Base-by-base conservation (phyloP, 352 stramenopile species). In the Phytophthora uliginosa region DNA sequence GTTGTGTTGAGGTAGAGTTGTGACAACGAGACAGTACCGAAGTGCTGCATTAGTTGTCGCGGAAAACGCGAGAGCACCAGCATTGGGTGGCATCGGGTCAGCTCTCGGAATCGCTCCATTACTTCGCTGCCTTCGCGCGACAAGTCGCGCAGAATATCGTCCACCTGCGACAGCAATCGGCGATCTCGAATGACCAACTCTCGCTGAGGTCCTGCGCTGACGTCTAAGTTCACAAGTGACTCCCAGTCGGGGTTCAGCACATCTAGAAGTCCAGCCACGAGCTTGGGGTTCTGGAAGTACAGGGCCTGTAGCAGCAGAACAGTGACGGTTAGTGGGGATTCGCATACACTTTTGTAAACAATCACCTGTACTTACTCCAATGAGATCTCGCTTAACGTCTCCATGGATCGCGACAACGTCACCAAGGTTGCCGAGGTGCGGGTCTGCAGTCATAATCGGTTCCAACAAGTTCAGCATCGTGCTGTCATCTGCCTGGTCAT, bases 1-100 rank as follows among this genome's bases (percentile, higher is more conserved):
- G 69, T 65, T 3, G 79, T 76, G 62, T 91, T 90, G 59, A 89
- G 78, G 61, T 93, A 95, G 36, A 95, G 77, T 34, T 89, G 73
- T 26, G 85, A 92, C 22, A 95, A 69, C 38, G 88, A 93, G 6
- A 93, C 71, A 13, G 78, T 78, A 3, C 83, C 83, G 7, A 88
- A 73, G 51, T 84, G 80, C 76, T 89, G 78, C 81, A 78, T 84
- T 34, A 86, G 69, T 28, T 80, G 78, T 36, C 76, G 74, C 28
- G 81, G 76, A 20, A 92, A 82, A 24, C 87, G 78, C 40, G 80
- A 78, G 12, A 90, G 68, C 13, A 92, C 79, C 4, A 95, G 59
- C 26, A 92, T 53, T 2, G 85, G 83, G 53, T 93, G 78, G 33
- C 74, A 81, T 42, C 88, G 78, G 9, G 78, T 76, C 13, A 93